A percentile compares a stretch with the other conserved stretches of the same genome.
Conservation (phyloP, 2,329 filamentous ascomycete genomes). For the Cryphonectria carpinicola region DNA sequence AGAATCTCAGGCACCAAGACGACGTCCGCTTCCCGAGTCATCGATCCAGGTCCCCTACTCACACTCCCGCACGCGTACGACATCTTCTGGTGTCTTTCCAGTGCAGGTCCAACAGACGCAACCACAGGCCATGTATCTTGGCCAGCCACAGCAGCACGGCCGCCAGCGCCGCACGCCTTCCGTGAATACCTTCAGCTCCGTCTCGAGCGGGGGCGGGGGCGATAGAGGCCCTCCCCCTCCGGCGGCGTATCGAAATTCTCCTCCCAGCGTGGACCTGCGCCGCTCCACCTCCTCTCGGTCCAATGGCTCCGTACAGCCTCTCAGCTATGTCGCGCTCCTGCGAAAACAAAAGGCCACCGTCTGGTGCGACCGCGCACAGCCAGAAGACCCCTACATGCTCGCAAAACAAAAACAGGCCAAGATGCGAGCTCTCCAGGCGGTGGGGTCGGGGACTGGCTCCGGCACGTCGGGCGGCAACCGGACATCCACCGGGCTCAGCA, state of each 20-base stretch:
- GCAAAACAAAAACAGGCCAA: conserved; percentile 88
- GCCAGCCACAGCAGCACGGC: conserved; percentile 40
- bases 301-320: conserved; percentile 59
- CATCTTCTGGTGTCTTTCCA: conserved; percentile 59
- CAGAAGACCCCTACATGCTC: conserved; percentile 82
- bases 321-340: conserved; percentile 94
- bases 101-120: conserved; percentile 35
- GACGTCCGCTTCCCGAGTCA: conserved; percentile 34
- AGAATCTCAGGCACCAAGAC: conserved; percentile 38
- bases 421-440: conserved; percentile 83
- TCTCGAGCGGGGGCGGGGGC: conserved; percentile 53
- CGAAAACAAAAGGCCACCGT: conserved; percentile 97
- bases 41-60: conserved; percentile 43
- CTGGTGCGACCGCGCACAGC: conserved; percentile 94
- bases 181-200: conserved; percentile 71
- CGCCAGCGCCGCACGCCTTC: conserved; percentile 64
- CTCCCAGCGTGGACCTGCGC: conserved; percentile 58
- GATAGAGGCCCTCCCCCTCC: conserved; percentile 50
- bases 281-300: conserved; percentile 84
- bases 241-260: conserved; percentile 60
- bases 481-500: conserved; percentile 65
- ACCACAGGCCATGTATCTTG: conserved; percentile 37
- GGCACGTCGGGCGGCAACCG: conserved; percentile 49
- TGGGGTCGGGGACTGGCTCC: conserved; percentile 62
- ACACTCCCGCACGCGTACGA: conserved; percentile 60